Evolutionary conservation across 441 rosid species (phyloP).

Genomic region (Populus trichocarpa): DNA sequence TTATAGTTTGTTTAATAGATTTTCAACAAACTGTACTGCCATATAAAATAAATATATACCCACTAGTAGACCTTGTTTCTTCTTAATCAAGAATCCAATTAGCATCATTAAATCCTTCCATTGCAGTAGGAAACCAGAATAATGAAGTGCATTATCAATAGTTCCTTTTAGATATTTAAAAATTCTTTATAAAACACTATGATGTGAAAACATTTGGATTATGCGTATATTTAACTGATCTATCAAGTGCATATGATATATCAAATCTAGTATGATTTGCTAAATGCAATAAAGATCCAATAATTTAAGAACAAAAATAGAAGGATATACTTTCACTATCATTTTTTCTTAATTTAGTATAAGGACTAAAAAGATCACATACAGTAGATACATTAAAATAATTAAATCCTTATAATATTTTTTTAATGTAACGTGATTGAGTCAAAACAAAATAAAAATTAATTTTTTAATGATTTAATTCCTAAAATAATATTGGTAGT

Average conservation of each 20-base stretch:
- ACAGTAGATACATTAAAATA: neutral
- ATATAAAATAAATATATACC: neutral
- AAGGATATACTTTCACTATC: neutral
- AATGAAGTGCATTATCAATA: neutral
- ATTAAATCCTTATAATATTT: neutral
- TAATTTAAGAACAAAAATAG: neutral
- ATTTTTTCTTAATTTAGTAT: neutral
- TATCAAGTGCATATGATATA: neutral
- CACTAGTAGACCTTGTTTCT: neutral
- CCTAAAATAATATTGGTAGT: neutral
- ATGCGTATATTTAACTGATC: neutral
- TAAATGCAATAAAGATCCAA: neutral
- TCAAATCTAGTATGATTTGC: neutral
- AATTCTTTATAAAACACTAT: too few relatives aligned
- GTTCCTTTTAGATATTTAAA: neutral
- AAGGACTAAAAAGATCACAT: neutral
- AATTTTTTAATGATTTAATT: neutral
- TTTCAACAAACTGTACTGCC: neutral
- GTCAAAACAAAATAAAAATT: neutral
- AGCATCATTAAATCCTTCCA: neutral
- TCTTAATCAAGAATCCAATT: neutral
- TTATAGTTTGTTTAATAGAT: neutral
- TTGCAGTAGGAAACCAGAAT: neutral
- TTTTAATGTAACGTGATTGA: neutral
- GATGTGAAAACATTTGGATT: neutral